phyloP scores from a whole-genome alignment of 345 rosid genomes.

The Salix dunnii region DNA sequence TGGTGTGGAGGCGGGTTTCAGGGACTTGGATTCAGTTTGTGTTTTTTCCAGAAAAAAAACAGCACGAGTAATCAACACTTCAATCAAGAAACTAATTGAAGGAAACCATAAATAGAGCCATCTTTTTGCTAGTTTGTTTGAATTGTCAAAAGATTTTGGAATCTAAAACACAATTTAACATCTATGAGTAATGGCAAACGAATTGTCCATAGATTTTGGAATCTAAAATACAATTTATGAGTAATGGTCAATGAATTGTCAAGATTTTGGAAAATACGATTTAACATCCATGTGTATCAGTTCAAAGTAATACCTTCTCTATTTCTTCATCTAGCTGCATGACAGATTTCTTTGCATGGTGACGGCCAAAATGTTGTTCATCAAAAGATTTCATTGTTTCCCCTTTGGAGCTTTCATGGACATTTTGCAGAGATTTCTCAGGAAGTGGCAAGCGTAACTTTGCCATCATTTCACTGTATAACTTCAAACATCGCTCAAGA shows the following conservation, averaged over 20 bases:
- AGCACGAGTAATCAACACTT: neutral
- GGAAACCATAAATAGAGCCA: neutral
- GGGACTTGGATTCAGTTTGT: neutral
- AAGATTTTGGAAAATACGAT: neutral
- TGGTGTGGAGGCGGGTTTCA: neutral
- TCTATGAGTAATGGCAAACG: too few species aligned
- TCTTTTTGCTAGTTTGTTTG: neutral
- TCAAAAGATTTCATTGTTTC: slow-evolving; percentile 68
- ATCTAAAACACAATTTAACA: neutral
- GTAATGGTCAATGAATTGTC: neutral
- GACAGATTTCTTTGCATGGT: slow-evolving; percentile 80
- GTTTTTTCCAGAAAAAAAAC: neutral
- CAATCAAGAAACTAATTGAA: neutral
- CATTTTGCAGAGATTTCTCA: slow-evolving; percentile 57
- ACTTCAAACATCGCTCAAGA: slow-evolving; percentile 77
- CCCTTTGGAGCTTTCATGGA: slow-evolving; percentile 57
- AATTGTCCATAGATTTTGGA: too few species aligned
- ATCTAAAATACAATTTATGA: neutral
- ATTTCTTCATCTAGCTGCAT: slow-evolving; percentile 76
- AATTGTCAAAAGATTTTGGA: neutral
- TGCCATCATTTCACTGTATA: slow-evolving; percentile 65
- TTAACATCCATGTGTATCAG: neutral
- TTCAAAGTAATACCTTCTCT: slow-evolving; percentile 56
- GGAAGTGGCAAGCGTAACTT: slow-evolving; percentile 62
- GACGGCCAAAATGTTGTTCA: slow-evolving; percentile 91